A percentile compares a stretch with the other conserved stretches of the same genome.
Evolutionary conservation across 2,329 filamentous ascomycete species (phyloP).

Genomic region (Dactylonectria estremocensis): DNA sequence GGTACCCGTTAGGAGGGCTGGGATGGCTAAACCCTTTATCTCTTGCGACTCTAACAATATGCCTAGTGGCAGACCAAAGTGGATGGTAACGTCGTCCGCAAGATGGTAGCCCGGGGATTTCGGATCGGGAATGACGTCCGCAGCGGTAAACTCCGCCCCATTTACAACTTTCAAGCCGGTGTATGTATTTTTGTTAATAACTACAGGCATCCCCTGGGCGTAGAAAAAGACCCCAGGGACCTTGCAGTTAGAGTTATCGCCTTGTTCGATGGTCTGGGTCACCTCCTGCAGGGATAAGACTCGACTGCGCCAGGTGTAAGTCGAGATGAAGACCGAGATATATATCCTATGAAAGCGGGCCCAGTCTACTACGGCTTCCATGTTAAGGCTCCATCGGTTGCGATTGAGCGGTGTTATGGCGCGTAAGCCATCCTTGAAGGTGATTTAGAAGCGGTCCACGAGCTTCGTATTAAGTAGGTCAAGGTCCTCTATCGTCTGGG

Average conservation of each 20-base stretch:
- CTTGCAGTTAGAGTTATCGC: conserved; percentile 28
- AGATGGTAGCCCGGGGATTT: conserved; percentile 25
- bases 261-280: conserved; percentile 29
- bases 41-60: conserved; percentile 14
- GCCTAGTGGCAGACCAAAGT: conserved; percentile 24
- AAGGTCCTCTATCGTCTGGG: conserved; percentile 17
- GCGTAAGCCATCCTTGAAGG: too few relatives aligned
- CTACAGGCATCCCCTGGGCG: conserved; percentile 31
- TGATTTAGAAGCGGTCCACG: conserved; percentile 27
- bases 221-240: conserved; percentile 32
- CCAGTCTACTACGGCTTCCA: conserved; percentile 23
- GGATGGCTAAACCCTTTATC: neutral
- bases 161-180: conserved; percentile 20
- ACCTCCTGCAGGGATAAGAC: neutral
- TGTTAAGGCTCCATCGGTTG: too few relatives aligned
- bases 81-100: too few relatives aligned
- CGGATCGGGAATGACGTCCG: conserved; percentile 26
- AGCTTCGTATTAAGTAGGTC: conserved; percentile 16
- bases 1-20: too few relatives aligned
- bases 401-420: too few relatives aligned
- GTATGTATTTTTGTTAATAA: conserved; percentile 31
- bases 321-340: neutral
- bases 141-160: conserved; percentile 25
- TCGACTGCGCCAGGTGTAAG: neutral
- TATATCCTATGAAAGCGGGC: conserved; percentile 23